Conservation (phyloP, 2,329 filamentous ascomycete species). For the Didymella pinodella region DNA sequence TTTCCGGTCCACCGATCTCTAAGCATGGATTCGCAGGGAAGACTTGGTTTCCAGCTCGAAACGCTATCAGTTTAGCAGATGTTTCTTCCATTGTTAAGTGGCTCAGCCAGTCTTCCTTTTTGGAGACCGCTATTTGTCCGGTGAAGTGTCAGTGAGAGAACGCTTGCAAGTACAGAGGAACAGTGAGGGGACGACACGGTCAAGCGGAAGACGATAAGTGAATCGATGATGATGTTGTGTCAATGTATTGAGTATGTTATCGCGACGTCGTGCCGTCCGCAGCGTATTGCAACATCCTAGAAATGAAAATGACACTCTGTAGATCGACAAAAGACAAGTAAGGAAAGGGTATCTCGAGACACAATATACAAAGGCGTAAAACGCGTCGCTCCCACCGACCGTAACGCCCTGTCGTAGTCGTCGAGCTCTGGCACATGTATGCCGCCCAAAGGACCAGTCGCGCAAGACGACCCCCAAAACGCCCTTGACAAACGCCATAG, state of each 20-base stretch:
- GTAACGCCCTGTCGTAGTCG: constrained; percentile 26
- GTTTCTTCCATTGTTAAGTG: too few relatives aligned
- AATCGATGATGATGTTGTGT: not conserved
- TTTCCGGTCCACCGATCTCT: too few relatives aligned
- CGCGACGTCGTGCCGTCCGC: not conserved
- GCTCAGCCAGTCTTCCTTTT: too few relatives aligned
- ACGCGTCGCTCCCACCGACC: constrained; percentile 26
- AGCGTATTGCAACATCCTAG: not conserved
- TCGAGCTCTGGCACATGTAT: constrained; percentile 18
- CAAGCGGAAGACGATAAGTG: too few relatives aligned
- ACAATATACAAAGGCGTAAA: constrained; percentile 20
- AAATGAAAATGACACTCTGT: not conserved
- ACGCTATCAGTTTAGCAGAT: too few relatives aligned
- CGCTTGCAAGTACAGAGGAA: too few relatives aligned
- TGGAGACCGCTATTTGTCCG: too few relatives aligned
- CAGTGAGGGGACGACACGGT: too few relatives aligned
- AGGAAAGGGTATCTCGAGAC: constrained; percentile 23
- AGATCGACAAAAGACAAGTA: not conserved
- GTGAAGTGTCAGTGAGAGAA: too few relatives aligned
- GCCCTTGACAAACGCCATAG: constrained; percentile 14
- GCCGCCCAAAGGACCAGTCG: constrained; percentile 17
- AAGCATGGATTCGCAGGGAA: too few relatives aligned
- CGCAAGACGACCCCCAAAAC: constrained; percentile 1
- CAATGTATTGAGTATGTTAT: not conserved
- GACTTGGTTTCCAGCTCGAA: too few relatives aligned